Conservation (phyloP, 352 stramenopile species). For the Peronospora tabacina region DNA sequence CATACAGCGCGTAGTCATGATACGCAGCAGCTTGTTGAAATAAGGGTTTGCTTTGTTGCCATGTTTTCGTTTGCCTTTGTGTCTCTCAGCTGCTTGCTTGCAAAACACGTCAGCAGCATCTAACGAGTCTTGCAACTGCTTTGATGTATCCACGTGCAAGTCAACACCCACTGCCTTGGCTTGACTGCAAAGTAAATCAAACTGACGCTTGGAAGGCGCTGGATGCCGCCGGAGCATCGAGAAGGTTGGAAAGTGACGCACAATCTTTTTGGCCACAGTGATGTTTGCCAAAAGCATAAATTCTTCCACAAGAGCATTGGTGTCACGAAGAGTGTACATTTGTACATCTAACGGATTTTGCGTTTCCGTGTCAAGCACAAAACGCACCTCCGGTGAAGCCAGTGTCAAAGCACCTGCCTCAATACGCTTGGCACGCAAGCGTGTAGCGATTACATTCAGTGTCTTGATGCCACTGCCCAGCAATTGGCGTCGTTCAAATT, state of each 20-base stretch:
- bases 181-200: slow-evolving; percentile 81
- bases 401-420: slow-evolving; percentile 95
- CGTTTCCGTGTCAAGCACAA: slow-evolving; percentile 97
- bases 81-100: slow-evolving; percentile 11
- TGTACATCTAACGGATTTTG: slow-evolving; percentile 97
- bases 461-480: slow-evolving; percentile 85
- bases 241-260: slow-evolving; percentile 91
- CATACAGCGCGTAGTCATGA: slow-evolving; percentile 97
- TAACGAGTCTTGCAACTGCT: slow-evolving; percentile 66
- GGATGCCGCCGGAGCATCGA: slow-evolving; percentile 93
- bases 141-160: slow-evolving; percentile 69
- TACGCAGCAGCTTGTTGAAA: slow-evolving; percentile 97
- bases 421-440: slow-evolving; percentile 90
- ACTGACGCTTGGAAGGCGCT: slow-evolving; percentile 91
- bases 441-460: slow-evolving; percentile 86
- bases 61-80: slow-evolving; percentile 24
- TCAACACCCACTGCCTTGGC: slow-evolving; percentile 78
- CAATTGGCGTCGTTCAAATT: slow-evolving; percentile 33
- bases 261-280: slow-evolving; percentile 94
- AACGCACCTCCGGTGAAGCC: slow-evolving; percentile 93
- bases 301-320: slow-evolving; percentile 97
- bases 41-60: slow-evolving; percentile 84
- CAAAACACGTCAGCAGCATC: slow-evolving; percentile 71
- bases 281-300: slow-evolving; percentile 99
- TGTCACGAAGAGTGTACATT: slow-evolving; percentile 92